Base-by-base conservation (phyloP, 805 yeast genomes). In the Blastobotrys peoriensis region DNA sequence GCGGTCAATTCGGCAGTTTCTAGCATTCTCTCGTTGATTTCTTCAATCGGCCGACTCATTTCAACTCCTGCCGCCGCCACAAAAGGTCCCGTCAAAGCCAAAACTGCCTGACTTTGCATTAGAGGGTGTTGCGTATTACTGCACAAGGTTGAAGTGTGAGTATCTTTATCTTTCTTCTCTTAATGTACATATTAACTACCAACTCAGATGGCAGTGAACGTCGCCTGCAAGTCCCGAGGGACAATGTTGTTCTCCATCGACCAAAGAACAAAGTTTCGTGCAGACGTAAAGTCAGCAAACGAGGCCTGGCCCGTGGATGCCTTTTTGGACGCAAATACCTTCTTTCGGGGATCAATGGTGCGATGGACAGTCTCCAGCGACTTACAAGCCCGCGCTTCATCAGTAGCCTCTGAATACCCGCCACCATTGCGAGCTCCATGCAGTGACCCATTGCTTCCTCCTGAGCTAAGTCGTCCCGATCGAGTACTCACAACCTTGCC, bases 1-100 rank as follows among this genome's bases (percentile, higher is more conserved):
- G 52, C 60, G 4, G 44, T 62, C 9, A 57, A 58, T 21, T 58
- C 60, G 44, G 50, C 5, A 18, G 63, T 18, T 16, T 62, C 17
- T 25, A 25, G 13, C 30, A 25, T 25, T 13, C 34, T 19, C 4
- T 37, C 44, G 4, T 28, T 38, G 30, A n/a, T 28, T 8, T 33
- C 41, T 15, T 25, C 35, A 9, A 30, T 22, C 15, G 16, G 16
- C n/a, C 18, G 18, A 16, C 13, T 28, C 15, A 19, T 25, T 8
- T 25, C 30, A 25, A 8, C 10, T 25, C 30, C 30, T 8, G 30
- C 30, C 8, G 30, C 13, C 10, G 30, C 30, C 13, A 25, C 30
- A 8, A 25, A 25, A 8, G 8, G 10, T 13, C 8, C 8, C 10
- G 27, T 19, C 40, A 36, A 36, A 20, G 36, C 36, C n/a, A n/a